Conservation (phyloP, 306 rosid species). For the Corylus americana region DNA sequence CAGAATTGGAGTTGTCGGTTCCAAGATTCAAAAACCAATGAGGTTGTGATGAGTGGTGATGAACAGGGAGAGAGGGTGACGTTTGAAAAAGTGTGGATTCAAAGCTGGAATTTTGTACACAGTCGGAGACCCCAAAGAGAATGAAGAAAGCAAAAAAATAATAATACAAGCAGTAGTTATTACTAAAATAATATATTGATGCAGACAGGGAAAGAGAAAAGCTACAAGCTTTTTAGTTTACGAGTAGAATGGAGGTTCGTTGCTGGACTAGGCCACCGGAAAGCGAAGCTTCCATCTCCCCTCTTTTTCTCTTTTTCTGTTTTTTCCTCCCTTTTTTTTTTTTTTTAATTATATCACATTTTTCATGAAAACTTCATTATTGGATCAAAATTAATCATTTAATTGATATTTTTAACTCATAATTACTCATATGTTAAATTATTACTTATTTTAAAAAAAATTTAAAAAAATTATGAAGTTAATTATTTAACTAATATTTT, state of each 20-base stretch:
- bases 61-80: not conserved
- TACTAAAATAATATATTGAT: conserved; percentile 30
- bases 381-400: too few relatives aligned
- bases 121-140: conserved; percentile 7
- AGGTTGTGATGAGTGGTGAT: not conserved
- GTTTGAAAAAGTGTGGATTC: conserved; percentile 5
- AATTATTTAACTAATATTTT: too few relatives aligned
- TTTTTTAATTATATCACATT: too few relatives aligned
- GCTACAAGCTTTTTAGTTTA: conserved; percentile 22
- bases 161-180: not conserved
- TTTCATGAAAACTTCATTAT: too few relatives aligned
- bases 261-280: conserved; percentile 27
- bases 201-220: conserved; percentile 15
- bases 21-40: not conserved
- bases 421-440: too few relatives aligned
- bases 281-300: conserved; percentile 17
- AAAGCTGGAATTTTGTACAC: conserved; percentile 26
- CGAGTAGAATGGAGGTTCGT: conserved; percentile 22
- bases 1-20: not conserved
- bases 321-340: conserved; percentile 25
- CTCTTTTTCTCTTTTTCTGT: conserved; percentile 3
- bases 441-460: too few relatives aligned
- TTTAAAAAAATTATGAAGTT: too few relatives aligned
- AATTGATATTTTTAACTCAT: too few relatives aligned
- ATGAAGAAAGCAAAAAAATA: conserved; percentile 6